Percentiles rank a stretch among this genome's conserved stretches.
phyloP scores from a whole-genome alignment of 202 grass and related monocot genomes.

The Carex arenaria region DNA sequence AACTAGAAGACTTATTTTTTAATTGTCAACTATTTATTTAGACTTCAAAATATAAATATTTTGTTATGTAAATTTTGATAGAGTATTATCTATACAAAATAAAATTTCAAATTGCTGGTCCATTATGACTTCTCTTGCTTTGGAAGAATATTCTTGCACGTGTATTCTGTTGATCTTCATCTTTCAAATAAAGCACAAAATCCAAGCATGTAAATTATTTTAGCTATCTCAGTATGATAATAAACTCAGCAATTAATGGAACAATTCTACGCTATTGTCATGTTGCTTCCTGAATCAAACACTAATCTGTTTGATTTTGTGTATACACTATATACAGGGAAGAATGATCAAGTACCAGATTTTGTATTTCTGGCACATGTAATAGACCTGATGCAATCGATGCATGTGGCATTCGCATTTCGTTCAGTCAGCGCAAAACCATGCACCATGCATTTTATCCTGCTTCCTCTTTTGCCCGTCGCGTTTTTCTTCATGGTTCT shows the following conservation, averaged over 20 bases:
- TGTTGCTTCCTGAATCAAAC: neutral
- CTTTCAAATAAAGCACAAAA: neutral
- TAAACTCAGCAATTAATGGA: neutral
- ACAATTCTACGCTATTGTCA: too few species aligned
- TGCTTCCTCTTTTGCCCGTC: slow-evolving; percentile 48
- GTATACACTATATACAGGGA: slow-evolving; percentile 25
- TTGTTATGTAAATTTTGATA: neutral
- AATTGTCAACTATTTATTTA: too few species aligned
- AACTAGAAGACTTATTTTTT: neutral
- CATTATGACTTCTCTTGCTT: neutral
- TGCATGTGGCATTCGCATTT: slow-evolving; percentile 76
- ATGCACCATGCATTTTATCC: slow-evolving; percentile 16
- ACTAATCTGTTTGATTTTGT: neutral
- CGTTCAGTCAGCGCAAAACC: slow-evolving; percentile 58
- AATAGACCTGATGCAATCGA: slow-evolving; percentile 56
- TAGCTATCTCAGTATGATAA: neutral
- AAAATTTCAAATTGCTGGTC: neutral
- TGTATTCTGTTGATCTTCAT: neutral
- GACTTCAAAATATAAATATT: neutral
- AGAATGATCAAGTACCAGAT: slow-evolving; percentile 59
- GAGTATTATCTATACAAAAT: too few species aligned
- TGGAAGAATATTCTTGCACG: neutral
- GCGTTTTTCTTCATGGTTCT: slow-evolving; percentile 57
- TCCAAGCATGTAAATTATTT: neutral
- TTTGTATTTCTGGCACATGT: slow-evolving; percentile 89